Base-by-base conservation (phyloP, 2,329 filamentous ascomycete genomes). In the Corniculantispora saksenae region DNA sequence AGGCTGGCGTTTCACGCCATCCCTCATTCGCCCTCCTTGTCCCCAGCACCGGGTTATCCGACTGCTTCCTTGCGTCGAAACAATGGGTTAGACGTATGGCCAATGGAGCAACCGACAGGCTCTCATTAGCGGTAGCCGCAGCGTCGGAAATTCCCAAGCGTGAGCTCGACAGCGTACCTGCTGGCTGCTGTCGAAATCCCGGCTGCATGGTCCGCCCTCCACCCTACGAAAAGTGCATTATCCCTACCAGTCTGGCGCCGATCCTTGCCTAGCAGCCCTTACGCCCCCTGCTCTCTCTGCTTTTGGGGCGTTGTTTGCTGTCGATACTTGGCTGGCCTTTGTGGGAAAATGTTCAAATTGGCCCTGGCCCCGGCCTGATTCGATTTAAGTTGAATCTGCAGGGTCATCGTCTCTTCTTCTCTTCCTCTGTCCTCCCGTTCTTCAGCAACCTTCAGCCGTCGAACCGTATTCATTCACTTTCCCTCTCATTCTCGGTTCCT, bases 141-240 rank as follows among this genome's bases (percentile, higher is more conserved):
- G 21, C 17, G 40, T 45, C 55, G 55, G 55, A 58, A 47, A 58
- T 58, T 47, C 55, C 32, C 32, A 32, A 29, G 12, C 10, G 6
- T 13, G 10, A 4, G 17, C 38, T 13, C 38, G 5, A 13, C 38
- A 43, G 38, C 38, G 38, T 43, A 3, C 38, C 38, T 48, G 59
- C 21, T 29, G 51, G 38, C 50, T 64, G 47, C 40, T 54, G 47
- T 59, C 62, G 62, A 64, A 38, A 59, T 64, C 55, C 62, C 62
- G 25, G 62, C 47, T 54, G n/a, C 17, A 35, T 54, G 62, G 62
- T 51, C 55, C 55, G 48, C 19, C 59, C 54, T 59, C 62, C 54
- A 51, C 55, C 19, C 29, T 23, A 25, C 17, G 35, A 56, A 48
- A 56, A 61, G 32, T 15, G 17, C 38, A 43, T 6, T n/a, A 47